Conservation (phyloP, 306 rosid genomes). For the Sindora glabra region DNA sequence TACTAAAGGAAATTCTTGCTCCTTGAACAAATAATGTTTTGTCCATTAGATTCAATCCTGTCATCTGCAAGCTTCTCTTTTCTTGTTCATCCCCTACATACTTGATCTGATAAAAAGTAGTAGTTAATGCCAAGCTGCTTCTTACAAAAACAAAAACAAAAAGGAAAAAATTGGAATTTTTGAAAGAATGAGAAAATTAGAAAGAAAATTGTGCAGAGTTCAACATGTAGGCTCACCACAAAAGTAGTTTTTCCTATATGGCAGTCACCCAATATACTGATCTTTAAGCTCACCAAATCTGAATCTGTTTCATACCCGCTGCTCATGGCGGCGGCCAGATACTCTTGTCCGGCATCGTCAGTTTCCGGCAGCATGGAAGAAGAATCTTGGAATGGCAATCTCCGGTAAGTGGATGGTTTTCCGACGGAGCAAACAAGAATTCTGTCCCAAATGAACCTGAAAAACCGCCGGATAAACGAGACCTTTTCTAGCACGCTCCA, state of each 20-base stretch:
- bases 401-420: slow-evolving; percentile 32
- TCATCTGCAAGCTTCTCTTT: slow-evolving; percentile 57
- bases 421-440: slow-evolving; percentile 61
- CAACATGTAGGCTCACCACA: slow-evolving; percentile 38
- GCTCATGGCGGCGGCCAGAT: not conserved
- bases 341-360: slow-evolving; percentile 11
- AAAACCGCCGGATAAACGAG: slow-evolving; percentile 56
- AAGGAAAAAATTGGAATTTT: too few species aligned
- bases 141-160: too few species aligned
- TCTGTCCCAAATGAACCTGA: slow-evolving; percentile 66
- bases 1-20: slow-evolving; percentile 66
- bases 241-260: slow-evolving; percentile 92
- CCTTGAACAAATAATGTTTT: slow-evolving; percentile 65
- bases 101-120: slow-evolving; percentile 41
- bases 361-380: not conserved
- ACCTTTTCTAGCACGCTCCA: slow-evolving; percentile 48
- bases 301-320: slow-evolving; percentile 50
- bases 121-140: too few species aligned
- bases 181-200: not conserved
- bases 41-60: slow-evolving; percentile 82
- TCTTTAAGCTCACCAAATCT: slow-evolving; percentile 76
- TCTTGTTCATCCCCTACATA: slow-evolving; percentile 88
- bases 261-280: slow-evolving; percentile 89
- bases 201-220: not conserved
- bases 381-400: slow-evolving; percentile 24